A percentile compares a stretch with the other conserved stretches of the same genome.
Conservation (phyloP, 1,139 yeast genomes). For the Geotrichum histeridarum region DNA sequence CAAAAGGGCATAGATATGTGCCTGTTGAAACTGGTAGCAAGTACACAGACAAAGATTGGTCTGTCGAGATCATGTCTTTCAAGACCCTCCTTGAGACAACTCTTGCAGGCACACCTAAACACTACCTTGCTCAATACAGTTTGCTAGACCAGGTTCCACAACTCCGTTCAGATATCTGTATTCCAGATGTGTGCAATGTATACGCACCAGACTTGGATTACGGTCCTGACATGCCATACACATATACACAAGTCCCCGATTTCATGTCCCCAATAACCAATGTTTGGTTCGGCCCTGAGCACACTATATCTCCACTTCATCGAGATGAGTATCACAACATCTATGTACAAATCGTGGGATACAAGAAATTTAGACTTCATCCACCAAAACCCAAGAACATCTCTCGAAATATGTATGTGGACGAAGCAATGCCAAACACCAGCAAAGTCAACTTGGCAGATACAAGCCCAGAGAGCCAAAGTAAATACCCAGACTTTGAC, state of each 20-base stretch:
- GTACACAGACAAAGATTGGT: conserved; percentile 26
- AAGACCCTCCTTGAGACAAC: conserved; percentile 18
- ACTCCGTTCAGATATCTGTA: conserved; percentile 22
- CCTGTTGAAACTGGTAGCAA: conserved; percentile 29
- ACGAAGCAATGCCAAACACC: conserved; percentile 24
- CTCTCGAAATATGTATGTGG: conserved; percentile 16
- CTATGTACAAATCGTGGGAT: conserved; percentile 30
- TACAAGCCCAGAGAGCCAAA: conserved; percentile 18
- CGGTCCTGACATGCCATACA: not conserved
- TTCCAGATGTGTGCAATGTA: conserved; percentile 24
- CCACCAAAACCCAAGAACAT: conserved; percentile 18
- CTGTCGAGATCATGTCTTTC: conserved; percentile 22
- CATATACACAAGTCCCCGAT: conserved; percentile 1
- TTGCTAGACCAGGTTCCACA: conserved; percentile 23
- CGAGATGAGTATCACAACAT: conserved; percentile 27
- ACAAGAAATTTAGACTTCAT: conserved; percentile 28
- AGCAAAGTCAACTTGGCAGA: conserved; percentile 23
- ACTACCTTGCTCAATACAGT: conserved; percentile 28
- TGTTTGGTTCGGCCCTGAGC: conserved; percentile 30
- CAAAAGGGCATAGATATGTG: conserved; percentile 25
- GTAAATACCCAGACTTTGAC: conserved; percentile 24
- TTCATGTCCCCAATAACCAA: conserved; percentile 21
- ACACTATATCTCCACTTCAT: conserved; percentile 31
- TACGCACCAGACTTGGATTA: not conserved
- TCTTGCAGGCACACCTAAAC: conserved; percentile 11